Percentiles rank a stretch among this genome's conserved stretches.
These are phyloP conservation scores for Colletotrichum ledebouriae DNA, from an alignment of 2,329 filamentous ascomycete species.

Conservation along the genomic window DNA sequence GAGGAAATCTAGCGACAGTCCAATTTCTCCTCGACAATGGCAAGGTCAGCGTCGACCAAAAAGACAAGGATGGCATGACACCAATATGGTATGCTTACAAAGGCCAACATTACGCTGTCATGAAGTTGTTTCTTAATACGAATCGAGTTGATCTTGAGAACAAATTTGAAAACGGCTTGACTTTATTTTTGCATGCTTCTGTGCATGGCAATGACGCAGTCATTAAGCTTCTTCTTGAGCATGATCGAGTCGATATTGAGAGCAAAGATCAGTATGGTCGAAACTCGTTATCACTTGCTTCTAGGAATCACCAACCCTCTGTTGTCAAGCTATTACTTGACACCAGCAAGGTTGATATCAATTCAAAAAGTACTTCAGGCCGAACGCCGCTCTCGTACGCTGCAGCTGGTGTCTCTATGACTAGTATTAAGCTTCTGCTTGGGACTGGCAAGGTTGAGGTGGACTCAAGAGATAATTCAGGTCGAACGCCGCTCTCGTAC, in stretches of 20 bases:
- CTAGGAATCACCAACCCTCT: rapidly evolving
- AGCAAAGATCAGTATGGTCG: no score
- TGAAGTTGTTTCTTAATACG: background rate
- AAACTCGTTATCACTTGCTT: no score
- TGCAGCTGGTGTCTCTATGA: no score
- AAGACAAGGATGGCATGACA: background rate
- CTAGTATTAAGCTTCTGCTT: no score
- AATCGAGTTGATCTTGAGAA: no score
- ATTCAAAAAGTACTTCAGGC: no score
- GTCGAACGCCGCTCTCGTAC: background rate
- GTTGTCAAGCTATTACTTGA: no score
- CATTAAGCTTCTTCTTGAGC: no score
- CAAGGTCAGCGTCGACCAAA: background rate
- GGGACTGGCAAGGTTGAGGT: background rate
- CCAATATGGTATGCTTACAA: background rate
- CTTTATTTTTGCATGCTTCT: background rate
- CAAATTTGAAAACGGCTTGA: background rate
- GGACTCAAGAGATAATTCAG: background rate
- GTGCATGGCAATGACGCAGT: no score
- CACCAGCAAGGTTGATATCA: no score
- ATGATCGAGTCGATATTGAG: no score
- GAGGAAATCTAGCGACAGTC: rapidly evolving
- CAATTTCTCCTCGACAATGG: rapidly evolving
- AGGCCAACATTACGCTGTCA: rapidly evolving
- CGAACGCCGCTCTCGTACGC: no score